These are phyloP conservation scores for Ustilago bromivora DNA, from an alignment of 1,284 basidiomycete species.

Conservation along the genomic window DNA sequence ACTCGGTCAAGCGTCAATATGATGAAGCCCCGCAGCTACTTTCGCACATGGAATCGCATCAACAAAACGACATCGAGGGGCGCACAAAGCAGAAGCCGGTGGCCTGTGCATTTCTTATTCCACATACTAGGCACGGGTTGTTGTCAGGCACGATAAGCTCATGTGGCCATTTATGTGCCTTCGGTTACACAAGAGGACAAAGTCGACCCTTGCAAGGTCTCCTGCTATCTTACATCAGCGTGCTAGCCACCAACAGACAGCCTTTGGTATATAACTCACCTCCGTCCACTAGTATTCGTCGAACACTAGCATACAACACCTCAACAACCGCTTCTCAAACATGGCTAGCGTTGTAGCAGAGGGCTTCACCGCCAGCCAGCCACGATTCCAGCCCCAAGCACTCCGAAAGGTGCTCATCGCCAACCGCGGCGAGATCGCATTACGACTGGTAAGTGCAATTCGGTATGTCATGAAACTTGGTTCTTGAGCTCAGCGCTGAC, in stretches of 20 bases:
- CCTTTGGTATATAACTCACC: not conserved
- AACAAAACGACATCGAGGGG: not conserved
- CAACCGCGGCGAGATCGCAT: constrained; percentile 75
- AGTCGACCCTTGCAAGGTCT: not conserved
- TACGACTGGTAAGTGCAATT: constrained; percentile 71
- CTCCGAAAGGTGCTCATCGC: constrained; percentile 66
- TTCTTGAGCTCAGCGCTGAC: not conserved
- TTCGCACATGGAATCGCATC: too few relatives aligned
- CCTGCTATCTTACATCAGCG: not conserved
- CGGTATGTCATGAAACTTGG: not conserved
- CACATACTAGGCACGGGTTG: not conserved
- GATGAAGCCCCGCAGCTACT: too few relatives aligned
- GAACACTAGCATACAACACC: not conserved
- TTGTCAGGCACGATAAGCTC: not conserved
- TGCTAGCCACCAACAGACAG: not conserved
- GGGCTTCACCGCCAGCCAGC: constrained; percentile 27
- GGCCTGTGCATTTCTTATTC: not conserved
- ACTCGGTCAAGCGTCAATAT: not conserved
- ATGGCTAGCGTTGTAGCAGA: constrained; percentile 8
- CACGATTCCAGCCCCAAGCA: constrained; percentile 18
- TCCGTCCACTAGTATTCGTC: not conserved
- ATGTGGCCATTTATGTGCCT: not conserved
- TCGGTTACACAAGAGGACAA: not conserved
- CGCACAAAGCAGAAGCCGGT: not conserved
- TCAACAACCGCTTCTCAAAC: not conserved